phyloP scores from a whole-genome alignment of 2,329 filamentous ascomycete species.

The Arthrinium phaeospermum region DNA sequence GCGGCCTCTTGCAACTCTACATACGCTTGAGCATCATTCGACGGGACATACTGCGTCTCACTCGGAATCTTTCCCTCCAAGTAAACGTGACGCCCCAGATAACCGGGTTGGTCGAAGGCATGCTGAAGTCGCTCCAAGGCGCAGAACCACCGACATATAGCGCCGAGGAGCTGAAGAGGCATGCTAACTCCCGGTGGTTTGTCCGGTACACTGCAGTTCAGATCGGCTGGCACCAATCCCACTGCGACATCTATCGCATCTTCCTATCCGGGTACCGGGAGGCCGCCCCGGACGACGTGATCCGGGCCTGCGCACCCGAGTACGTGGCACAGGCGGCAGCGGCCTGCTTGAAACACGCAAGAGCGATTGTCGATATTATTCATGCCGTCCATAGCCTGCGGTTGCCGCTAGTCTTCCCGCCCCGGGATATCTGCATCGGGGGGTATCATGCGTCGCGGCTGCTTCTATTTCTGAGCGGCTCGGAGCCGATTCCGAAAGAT shows the following conservation, averaged over 20 bases:
- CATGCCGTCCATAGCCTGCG: not conserved
- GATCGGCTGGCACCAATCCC: not conserved
- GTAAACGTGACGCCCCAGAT: conserved; percentile 23
- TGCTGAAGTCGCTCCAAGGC: not conserved
- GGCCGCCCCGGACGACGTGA: not conserved
- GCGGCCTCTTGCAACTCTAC: conserved; percentile 28
- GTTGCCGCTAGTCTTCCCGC: not conserved
- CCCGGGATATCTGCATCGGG: not conserved
- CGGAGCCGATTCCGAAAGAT: not conserved
- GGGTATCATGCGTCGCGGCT: not conserved
- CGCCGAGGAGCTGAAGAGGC: too few relatives aligned
- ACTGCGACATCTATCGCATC: not conserved
- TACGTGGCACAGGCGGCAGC: not conserved
- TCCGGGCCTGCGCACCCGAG: not conserved
- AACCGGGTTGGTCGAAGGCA: not conserved
- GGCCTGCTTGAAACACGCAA: not conserved
- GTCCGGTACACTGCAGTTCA: not conserved
- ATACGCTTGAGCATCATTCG: conserved; percentile 29
- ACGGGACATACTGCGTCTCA: conserved; percentile 32
- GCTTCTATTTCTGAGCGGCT: not conserved
- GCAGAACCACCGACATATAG: not conserved
- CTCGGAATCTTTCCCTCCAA: conserved; percentile 28
- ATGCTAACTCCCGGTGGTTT: not conserved
- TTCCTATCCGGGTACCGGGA: not conserved
- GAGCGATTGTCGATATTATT: not conserved